Base-by-base conservation (phyloP, 257 asterid species). In the Nemophila menziesii region DNA sequence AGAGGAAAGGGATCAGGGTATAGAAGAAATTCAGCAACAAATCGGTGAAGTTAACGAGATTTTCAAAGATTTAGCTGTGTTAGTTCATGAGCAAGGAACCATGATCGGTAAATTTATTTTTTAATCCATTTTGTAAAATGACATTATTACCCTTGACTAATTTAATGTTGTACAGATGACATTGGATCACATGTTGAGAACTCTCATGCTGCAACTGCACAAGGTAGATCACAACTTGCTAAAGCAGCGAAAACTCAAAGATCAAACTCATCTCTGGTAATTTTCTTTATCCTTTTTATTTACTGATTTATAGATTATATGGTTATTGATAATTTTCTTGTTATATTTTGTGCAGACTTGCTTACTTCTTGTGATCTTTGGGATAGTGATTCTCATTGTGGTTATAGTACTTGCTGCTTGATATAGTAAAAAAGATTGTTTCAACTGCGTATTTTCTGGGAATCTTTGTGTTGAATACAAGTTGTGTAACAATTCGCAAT, bases 21-120 rank as follows among this genome's bases (percentile, higher is more conserved):
- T 89, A 65, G 74, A 89, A 44, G 97, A 89, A 68, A 84, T 89
- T 39, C 92, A 84, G 39, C 90, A 89, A 42, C 95, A 84, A 66
- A 89, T 89, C 46, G 93, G 93, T 26, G 93, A 89, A 80, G 97
- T 89, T 39, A 84, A 78, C 60, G 95, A 80, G 67, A 84, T 89
- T 49, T 84, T 89, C 82, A 89, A 84, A 68, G 97, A 83, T 67
- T 80, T 89, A 8, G 93, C 86, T 0, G 93, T 89, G 22, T 64
- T 84, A 42, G 90, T 89, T 57, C 92, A 84, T 13, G 97, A 84
- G 43, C 97, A 89, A 74, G 95, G 97, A 66, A 60, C 77, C 54
- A 80, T 78, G 90, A 83, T 89, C 34, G 97, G 97, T 81, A 72
- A 41, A 15, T 26, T 52, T 59, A 20, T 48, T 36, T 36, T 44